Conservation (phyloP, 768 basidiomycete genomes). For the Rhizopogon rudus region DNA sequence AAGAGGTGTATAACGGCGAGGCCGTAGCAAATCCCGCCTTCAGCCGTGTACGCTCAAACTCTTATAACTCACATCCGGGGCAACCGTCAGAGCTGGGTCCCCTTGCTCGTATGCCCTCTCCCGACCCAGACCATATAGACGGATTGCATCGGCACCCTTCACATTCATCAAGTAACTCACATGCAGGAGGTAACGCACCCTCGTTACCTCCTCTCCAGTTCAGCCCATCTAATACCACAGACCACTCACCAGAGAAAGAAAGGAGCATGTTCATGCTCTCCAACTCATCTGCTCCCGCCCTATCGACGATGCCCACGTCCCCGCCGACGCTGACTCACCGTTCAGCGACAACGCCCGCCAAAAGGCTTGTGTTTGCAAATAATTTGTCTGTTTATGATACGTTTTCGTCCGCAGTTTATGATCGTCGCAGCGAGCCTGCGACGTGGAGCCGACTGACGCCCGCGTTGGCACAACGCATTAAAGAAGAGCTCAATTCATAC, state of each 20-base stretch:
- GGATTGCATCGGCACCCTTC: conserved; percentile 71
- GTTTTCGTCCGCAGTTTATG: conserved; percentile 88
- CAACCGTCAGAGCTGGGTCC: conserved; percentile 60
- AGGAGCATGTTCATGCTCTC: conserved; percentile 71
- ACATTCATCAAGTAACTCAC: conserved; percentile 38
- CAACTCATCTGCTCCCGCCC: conserved; percentile 84
- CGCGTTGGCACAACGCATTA: conserved; percentile 91
- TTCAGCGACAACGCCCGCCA: conserved; percentile 63
- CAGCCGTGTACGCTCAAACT: conserved; percentile 72
- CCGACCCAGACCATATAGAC: conserved; percentile 83
- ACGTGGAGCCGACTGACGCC: conserved; percentile 97
- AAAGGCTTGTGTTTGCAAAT: conserved; percentile 82
- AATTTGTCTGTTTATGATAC: conserved; percentile 96
- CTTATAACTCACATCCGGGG: conserved; percentile 55
- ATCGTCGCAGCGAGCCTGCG: conserved; percentile 91
- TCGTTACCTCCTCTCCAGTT: conserved; percentile 54
- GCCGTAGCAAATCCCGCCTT: conserved; percentile 32
- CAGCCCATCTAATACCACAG: conserved; percentile 33
- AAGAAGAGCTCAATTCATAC: conserved; percentile 97
- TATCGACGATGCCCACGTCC: conserved; percentile 50
- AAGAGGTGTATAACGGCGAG: conserved; percentile 50
- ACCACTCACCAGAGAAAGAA: conserved; percentile 31
- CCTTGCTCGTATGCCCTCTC: conserved; percentile 74
- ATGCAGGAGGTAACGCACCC: conserved; percentile 23
- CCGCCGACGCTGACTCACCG: conserved; percentile 61